Evolutionary conservation across 2,329 filamentous ascomycete genomes (phyloP).

Genomic region (Neofusicoccum laricinum): DNA sequence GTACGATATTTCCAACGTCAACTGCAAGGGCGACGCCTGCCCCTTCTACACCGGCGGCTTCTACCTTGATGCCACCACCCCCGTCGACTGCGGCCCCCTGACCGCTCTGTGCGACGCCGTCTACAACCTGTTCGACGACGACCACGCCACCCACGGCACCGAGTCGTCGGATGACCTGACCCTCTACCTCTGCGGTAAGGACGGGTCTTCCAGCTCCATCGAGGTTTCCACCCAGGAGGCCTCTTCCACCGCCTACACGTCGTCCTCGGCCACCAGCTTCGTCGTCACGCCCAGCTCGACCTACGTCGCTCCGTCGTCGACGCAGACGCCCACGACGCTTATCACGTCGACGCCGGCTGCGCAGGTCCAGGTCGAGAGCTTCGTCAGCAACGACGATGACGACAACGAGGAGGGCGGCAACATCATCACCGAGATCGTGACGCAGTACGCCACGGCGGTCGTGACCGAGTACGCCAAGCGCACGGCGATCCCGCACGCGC

Average conservation of each 20-base stretch:
- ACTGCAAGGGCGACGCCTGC: slow-evolving; percentile 16
- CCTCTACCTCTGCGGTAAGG: slow-evolving; percentile 18
- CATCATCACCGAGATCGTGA: slow-evolving; percentile 22
- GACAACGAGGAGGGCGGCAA: neutral
- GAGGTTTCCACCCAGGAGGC: neutral
- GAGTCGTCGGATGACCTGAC: slow-evolving; percentile 18
- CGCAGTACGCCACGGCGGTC: slow-evolving; percentile 23
- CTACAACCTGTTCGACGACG: slow-evolving; percentile 31
- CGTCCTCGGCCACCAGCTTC: slow-evolving; percentile 17
- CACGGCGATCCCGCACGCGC: slow-evolving; percentile 2
- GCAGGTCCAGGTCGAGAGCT: slow-evolving; percentile 31
- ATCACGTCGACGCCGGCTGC: slow-evolving; percentile 25
- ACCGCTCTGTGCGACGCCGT: slow-evolving; percentile 31
- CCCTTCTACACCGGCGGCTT: slow-evolving; percentile 18
- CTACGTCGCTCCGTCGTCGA: slow-evolving; percentile 17
- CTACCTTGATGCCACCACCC: slow-evolving; percentile 19
- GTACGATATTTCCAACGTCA: slow-evolving; percentile 18
- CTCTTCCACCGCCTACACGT: slow-evolving; percentile 18
- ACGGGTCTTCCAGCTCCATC: neutral
- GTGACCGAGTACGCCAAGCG: slow-evolving; percentile 22
- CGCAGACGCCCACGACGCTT: slow-evolving; percentile 19
- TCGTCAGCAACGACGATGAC: slow-evolving; percentile 15
- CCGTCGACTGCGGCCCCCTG: slow-evolving; percentile 33
- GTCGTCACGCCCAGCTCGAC: slow-evolving; percentile 9
- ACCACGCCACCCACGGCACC: slow-evolving; percentile 24